Base-by-base conservation (phyloP, 176 grass and related monocot genomes). In the Tillandsia fasciculata region DNA sequence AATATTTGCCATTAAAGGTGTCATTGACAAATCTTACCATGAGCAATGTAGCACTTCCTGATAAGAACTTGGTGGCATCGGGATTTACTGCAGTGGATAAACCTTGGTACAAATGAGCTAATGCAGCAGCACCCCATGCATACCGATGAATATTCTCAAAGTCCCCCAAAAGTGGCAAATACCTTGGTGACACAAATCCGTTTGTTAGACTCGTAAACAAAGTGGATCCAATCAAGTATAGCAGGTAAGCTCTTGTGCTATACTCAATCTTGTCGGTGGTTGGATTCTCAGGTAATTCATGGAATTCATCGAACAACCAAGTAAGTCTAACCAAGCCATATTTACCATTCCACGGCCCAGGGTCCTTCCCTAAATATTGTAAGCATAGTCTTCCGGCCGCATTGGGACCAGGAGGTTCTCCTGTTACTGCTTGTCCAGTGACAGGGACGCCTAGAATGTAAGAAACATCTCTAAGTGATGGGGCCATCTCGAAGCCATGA, bases 401-500 rank as follows among this genome's bases (percentile, higher is more conserved):
- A 53, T 70, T 78, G 66, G 68, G 59, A 22, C 67, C 63, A 51
- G 70, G 54, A 20, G 42, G 54, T 18, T 67, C 53, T 11, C 47
- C 63, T 22, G 75, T 77, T 42, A 77, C 54, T 8, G 13, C 66
- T 69, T 54, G 66, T 42, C 75, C 75, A 61, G 53, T 51, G 53
- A 78, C 67, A 8, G 54, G 54, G 70, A 78, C 48, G 3, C 75
- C 75, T 53, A 78, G 12, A 28, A 78, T 70, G 22, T 78, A 70
- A 53, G 75, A 33, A 22, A 26, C 13, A 26, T 78, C 75, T n/a
- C 53, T 70, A 24, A 70, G 66, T 63, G 75, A 78, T 29, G 66
- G 75, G 11, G 66, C 75, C 75, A 78, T 78, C 70, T 78, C 75
- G 33, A 78, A 78, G 53, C 52, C 75, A 78, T 63, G 13, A 56